Percentiles rank a stretch among this genome's conserved stretches.
Conservation (phyloP, 179 eudicot species). For the Corrigiola litoralis region DNA sequence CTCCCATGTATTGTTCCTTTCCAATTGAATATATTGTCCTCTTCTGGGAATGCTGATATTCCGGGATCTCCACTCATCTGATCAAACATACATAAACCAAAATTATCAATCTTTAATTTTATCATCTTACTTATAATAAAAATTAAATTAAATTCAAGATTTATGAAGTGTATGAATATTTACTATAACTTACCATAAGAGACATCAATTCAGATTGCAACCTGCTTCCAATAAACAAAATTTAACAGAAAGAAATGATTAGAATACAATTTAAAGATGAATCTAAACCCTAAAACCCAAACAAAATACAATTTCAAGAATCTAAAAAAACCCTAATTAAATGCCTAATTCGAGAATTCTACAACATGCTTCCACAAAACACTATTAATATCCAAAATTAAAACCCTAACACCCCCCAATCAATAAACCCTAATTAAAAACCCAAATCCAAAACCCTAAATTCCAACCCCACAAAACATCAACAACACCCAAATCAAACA, state of each 20-base stretch:
- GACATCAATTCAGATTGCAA: slow-evolving; percentile 96
- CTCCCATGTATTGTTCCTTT: slow-evolving; percentile 94
- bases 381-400: too few species aligned
- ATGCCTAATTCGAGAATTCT: too few species aligned
- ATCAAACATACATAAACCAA: neutral
- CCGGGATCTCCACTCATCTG: slow-evolving; percentile 93
- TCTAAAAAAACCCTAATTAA: neutral
- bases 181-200: slow-evolving; percentile 63
- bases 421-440: neutral
- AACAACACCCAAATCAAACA: neutral
- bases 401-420: neutral
- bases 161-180: neutral
- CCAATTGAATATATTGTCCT: slow-evolving; percentile 87
- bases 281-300: neutral
- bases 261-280: neutral
- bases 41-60: slow-evolving; percentile 95
- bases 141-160: neutral
- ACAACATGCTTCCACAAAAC: too few species aligned
- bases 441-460: neutral
- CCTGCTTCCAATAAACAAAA: slow-evolving; percentile 36
- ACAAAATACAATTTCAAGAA: neutral
- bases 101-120: neutral
- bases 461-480: neutral
- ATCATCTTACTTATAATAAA: neutral
- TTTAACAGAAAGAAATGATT: neutral